phyloP scores from a whole-genome alignment of 306 rosid genomes.

The Hippophae tibetana region DNA sequence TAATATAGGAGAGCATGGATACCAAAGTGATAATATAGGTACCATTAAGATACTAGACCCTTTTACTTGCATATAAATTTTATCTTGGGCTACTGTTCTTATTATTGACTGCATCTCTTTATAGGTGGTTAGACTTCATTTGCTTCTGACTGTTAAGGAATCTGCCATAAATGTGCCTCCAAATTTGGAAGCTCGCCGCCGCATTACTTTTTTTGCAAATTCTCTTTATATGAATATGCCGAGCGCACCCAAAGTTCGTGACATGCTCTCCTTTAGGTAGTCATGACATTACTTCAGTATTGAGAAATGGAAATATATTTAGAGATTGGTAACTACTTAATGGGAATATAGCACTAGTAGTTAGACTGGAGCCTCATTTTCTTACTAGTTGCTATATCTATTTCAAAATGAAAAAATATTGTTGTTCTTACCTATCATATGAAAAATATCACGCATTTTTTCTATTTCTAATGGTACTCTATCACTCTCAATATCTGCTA shows the following conservation, averaged over 20 bases:
- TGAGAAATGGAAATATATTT: not conserved
- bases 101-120: slow-evolving; percentile 17
- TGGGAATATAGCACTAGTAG: no score
- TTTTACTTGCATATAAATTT: no score
- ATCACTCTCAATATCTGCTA: not conserved
- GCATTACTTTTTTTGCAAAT: slow-evolving; percentile 95
- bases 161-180: slow-evolving; percentile 96
- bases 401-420: no score
- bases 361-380: no score
- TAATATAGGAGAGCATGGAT: no score
- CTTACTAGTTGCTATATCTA: no score
- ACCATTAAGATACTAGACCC: no score
- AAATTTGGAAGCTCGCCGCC: slow-evolving; percentile 95
- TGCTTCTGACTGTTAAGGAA: slow-evolving; percentile 90
- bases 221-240: slow-evolving; percentile 97
- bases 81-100: slow-evolving; percentile 10
- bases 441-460: no score
- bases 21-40: no score
- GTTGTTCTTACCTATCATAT: no score
- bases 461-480: no score
- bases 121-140: slow-evolving; percentile 76
- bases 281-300: slow-evolving; percentile 11
- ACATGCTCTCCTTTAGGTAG: slow-evolving; percentile 95
- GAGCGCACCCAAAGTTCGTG: slow-evolving; percentile 74
- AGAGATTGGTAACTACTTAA: no score